Conservation (phyloP, 2,329 filamentous ascomycete genomes). For the Periconia sp. region DNA sequence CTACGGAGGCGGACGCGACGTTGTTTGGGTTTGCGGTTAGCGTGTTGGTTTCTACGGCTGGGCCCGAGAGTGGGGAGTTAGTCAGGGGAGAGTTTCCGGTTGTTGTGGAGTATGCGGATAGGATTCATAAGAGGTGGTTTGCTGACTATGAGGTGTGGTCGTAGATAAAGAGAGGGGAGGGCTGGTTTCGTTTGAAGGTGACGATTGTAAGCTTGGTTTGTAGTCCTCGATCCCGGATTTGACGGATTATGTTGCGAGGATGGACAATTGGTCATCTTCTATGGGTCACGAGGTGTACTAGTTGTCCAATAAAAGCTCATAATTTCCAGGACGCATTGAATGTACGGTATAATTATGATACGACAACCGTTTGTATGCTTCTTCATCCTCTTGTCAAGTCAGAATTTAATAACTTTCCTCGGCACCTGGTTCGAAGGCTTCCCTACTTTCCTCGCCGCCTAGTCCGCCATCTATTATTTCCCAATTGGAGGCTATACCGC, state of each 20-base stretch:
- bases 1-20: constrained; percentile 63
- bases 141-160: constrained; percentile 59
- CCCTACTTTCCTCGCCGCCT: not conserved
- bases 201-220: no score
- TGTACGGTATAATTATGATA: no score
- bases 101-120: constrained; percentile 61
- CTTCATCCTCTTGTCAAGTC: not conserved
- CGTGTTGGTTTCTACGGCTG: constrained; percentile 59
- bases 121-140: constrained; percentile 64
- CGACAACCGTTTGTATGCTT: not conserved
- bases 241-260: not conserved
- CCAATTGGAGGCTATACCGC: not conserved
- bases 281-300: not conserved
- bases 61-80: constrained; percentile 54
- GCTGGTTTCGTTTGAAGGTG: no score
- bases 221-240: not conserved
- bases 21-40: constrained; percentile 65
- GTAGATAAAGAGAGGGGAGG: no score
- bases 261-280: not conserved
- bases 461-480: not conserved
- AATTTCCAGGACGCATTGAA: no score
- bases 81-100: constrained; percentile 55
- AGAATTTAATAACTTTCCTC: no score
- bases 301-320: no score
- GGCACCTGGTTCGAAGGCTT: no score